Percentiles rank a stretch among this genome's conserved stretches.
These are phyloP conservation scores for Agrocybe chaxingu DNA, from an alignment of 768 basidiomycete genomes.

Conservation along the genomic window DNA sequence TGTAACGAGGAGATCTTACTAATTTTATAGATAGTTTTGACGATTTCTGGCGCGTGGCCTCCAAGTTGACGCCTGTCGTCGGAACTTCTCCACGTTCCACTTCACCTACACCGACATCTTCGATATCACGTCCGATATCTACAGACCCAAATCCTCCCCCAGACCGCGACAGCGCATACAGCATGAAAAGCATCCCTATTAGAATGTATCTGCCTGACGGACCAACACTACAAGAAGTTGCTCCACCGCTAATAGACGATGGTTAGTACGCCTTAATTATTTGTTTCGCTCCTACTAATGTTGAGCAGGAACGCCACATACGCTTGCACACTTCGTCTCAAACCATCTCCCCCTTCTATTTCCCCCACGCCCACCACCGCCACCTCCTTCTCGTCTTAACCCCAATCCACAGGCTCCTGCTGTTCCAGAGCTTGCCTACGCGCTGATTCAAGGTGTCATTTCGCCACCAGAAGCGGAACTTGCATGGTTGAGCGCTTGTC, in stretches of 20 bases:
- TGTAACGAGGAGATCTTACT: conserved; percentile 6
- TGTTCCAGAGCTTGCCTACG: conserved; percentile 60
- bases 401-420: conserved; percentile 32
- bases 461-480: conserved; percentile 85
- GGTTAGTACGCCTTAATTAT: conserved; percentile 42
- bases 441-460: conserved; percentile 81
- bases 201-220: conserved; percentile 89
- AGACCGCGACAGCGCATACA: conserved; percentile 84
- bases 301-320: conserved; percentile 62
- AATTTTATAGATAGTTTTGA: conserved; percentile 83
- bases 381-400: conserved; percentile 39
- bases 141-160: conserved; percentile 49
- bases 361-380: conserved; percentile 45
- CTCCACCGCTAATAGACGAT: conserved; percentile 73
- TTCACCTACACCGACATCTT: conserved; percentile 53
- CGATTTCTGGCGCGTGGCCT: conserved; percentile 89
- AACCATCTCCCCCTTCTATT: conserved; percentile 80
- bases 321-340: conserved; percentile 65
- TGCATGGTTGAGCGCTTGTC: conserved; percentile 90
- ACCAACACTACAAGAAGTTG: conserved; percentile 87
- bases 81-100: conserved; percentile 58
- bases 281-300: neutral
- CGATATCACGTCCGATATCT: conserved; percentile 63
- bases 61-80: conserved; percentile 88
- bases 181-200: conserved; percentile 83